These are phyloP conservation scores for Termitomyces sp. DNA, from an alignment of 768 basidiomycete species.

Conservation along the genomic window DNA sequence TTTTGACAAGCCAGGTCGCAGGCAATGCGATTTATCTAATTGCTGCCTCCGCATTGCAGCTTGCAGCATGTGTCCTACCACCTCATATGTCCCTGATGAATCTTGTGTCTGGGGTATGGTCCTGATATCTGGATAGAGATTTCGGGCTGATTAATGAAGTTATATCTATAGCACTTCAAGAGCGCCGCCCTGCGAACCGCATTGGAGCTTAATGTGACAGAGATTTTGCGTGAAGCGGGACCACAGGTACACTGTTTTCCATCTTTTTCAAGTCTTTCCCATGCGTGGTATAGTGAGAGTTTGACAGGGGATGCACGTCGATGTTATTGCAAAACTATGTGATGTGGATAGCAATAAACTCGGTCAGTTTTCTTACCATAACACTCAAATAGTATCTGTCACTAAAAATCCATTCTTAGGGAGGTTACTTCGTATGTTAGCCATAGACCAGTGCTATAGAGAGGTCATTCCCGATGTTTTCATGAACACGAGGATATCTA, in stretches of 20 bases:
- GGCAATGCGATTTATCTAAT: conserved; percentile 26
- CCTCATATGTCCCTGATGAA: conserved; percentile 20
- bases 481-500: conserved; percentile 31
- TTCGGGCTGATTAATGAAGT: conserved; percentile 5
- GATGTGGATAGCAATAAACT: conserved; percentile 29
- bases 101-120: conserved; percentile 12
- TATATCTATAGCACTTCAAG: conserved; percentile 17
- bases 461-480: conserved; percentile 34
- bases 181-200: conserved; percentile 21
- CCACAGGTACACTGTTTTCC: conserved; percentile 17
- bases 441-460: conserved; percentile 31
- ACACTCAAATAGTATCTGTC: background rate
- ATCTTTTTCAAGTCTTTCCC: background rate
- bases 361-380: conserved; percentile 19
- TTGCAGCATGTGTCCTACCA: conserved; percentile 25
- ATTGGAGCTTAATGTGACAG: conserved; percentile 22
- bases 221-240: conserved; percentile 32
- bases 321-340: conserved; percentile 30
- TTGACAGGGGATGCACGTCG: conserved; percentile 31
- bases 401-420: background rate
- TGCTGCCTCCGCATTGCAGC: conserved; percentile 31
- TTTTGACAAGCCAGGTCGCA: conserved; percentile 23
- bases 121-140: background rate
- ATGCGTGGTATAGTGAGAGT: too few species aligned
- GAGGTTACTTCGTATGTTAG: conserved; percentile 27